Conservation (phyloP, 2,329 filamentous ascomycete species). For the Colletotrichum filicis region DNA sequence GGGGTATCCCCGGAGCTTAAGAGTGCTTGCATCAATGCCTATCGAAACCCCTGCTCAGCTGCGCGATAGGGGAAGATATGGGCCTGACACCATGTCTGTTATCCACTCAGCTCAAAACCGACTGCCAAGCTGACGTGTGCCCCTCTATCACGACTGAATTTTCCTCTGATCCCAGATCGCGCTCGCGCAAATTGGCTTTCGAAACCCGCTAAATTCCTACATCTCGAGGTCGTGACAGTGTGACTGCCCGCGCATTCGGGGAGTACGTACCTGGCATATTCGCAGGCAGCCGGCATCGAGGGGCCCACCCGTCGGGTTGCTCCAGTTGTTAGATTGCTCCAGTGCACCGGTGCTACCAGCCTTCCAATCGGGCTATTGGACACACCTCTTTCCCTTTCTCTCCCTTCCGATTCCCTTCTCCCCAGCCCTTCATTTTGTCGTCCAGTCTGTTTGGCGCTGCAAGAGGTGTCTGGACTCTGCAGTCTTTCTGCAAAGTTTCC, state of each 20-base stretch:
- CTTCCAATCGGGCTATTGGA: conserved; percentile 8
- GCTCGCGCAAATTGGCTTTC: conserved; percentile 13
- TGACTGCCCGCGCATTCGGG: neutral
- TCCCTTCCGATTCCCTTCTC: neutral
- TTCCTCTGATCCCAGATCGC: neutral
- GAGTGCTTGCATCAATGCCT: conserved; percentile 1
- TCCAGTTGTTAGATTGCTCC: conserved; percentile 10
- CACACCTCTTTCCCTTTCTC: conserved; percentile 7
- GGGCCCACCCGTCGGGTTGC: conserved; percentile 10
- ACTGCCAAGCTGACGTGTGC: conserved; percentile 12
- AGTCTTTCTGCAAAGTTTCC: conserved; percentile 17
- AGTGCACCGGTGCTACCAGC: conserved; percentile 16
- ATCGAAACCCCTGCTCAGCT: conserved; percentile 3
- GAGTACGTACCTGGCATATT: neutral
- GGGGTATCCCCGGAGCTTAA: conserved; percentile 12
- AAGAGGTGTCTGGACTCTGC: neutral
- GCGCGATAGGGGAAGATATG: neutral
- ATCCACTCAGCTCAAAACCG: neutral
- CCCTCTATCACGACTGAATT: conserved; percentile 16
- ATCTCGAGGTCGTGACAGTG: neutral
- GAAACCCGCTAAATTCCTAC: conserved; percentile 16
- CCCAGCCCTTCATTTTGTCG: conserved; percentile 1
- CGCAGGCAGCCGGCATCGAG: neutral
- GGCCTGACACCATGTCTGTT: neutral
- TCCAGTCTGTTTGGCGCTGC: neutral